These are phyloP conservation scores for Yamadazyma nakazawae DNA, from an alignment of 805 yeast genomes.

Conservation along the genomic window DNA sequence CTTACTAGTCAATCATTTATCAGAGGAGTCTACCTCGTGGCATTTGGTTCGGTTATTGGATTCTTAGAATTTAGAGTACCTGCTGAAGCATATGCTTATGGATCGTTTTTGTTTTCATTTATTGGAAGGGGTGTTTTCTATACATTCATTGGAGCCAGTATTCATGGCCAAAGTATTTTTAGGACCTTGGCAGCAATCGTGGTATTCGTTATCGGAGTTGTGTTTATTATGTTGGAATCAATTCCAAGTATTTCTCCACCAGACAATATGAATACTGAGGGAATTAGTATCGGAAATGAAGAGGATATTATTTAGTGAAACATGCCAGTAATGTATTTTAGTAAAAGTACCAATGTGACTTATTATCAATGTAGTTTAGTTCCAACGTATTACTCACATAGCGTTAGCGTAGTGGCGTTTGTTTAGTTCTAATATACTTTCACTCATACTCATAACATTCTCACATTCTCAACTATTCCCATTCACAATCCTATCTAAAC, in stretches of 20 bases:
- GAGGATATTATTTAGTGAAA: constrained; percentile 33
- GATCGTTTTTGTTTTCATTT: constrained; percentile 65
- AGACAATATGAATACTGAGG: constrained; percentile 64
- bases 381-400: too few species aligned
- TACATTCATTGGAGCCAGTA: constrained; percentile 34
- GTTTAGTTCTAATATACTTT: background rate
- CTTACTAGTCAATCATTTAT: constrained; percentile 36
- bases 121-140: constrained; percentile 68
- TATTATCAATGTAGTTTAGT: too few species aligned
- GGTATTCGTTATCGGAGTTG: constrained; percentile 58
- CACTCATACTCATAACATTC: background rate
- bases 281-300: constrained; percentile 37
- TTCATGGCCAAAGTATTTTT: constrained; percentile 50
- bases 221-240: constrained; percentile 61
- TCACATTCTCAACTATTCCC: too few species aligned
- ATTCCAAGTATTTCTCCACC: constrained; percentile 77
- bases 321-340: background rate
- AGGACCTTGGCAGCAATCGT: constrained; percentile 57
- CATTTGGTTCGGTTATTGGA: constrained; percentile 53
- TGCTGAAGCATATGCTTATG: constrained; percentile 60
- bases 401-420: too few species aligned
- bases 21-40: constrained; percentile 55
- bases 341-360: too few species aligned
- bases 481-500: background rate
- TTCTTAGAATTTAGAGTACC: constrained; percentile 50